Evolutionary conservation across 2,329 filamentous ascomycete species (phyloP), one percentile per base, ranked within the genome.

Genomic region (Clarireedia monteithiana): DNA sequence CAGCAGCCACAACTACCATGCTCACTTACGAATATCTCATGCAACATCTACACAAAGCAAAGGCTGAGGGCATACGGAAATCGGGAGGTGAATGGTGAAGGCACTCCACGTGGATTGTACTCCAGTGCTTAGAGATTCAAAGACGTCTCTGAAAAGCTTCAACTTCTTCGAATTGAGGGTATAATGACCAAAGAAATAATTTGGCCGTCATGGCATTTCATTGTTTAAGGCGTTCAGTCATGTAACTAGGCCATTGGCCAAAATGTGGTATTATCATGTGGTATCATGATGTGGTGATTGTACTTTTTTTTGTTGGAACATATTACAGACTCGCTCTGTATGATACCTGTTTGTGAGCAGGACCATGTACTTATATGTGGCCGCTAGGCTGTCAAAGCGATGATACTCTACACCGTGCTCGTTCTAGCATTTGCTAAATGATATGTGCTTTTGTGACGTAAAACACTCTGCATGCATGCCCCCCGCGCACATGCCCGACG

Each of bases 1-100:
- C 94, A 34, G 91, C 94, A 23, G 92, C 94, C 20, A 95, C 95
- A 67, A 96, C 95, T 26, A 99, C 94, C 3, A 95, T 99, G 86
- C 78, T 97, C 68, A 97, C 92, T 12, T 99, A 96, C 68, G 94
- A 99, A 73, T 94, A 86, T 62, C 70, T 86, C 57, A 68, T 69
- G 60, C 64, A 60, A 46, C 47, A 66, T 26, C 58, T 70, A 4
- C 63, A 63, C 30, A 57, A 64, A 36, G 58, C 64, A 10, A 67
- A 62, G 50, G 50, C 58, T 27, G 67, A 68, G 49, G 65, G 64
- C 24, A 53, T 53, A 49, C 58, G 59, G 48, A 66, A 66, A 58
- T 58, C 58, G 45, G 55, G 46, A 44, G 42, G 45, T n/a, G 57
- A 40, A 20, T 56, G 56, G 59, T 62, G 54, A 58, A 42, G 42